Percentiles rank a stretch among this genome's conserved stretches.
phyloP scores from a whole-genome alignment of 2,329 filamentous ascomycete genomes.

The Elsinoe perseae region DNA sequence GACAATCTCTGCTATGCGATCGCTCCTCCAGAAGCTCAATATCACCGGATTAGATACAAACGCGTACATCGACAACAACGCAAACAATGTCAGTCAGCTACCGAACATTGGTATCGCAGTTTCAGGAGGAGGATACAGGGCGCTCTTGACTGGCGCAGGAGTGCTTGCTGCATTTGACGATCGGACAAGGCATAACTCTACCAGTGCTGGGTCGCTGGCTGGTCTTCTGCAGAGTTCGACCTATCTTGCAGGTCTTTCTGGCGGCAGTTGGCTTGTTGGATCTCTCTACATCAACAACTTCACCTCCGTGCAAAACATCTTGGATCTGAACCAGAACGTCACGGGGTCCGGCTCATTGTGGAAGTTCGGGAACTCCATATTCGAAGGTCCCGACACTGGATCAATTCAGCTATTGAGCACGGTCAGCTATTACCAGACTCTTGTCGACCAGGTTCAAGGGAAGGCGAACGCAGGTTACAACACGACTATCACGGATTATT shows the following conservation, averaged over 20 bases:
- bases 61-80: slow-evolving; percentile 57
- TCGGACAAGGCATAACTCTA: slow-evolving; percentile 54
- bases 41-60: slow-evolving; percentile 73
- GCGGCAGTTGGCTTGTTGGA: slow-evolving; percentile 79
- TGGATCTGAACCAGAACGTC: slow-evolving; percentile 33
- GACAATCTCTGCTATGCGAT: slow-evolving; percentile 66
- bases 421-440: slow-evolving; percentile 54
- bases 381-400: slow-evolving; percentile 48
- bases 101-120: slow-evolving; percentile 69
- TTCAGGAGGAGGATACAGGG: slow-evolving; percentile 79
- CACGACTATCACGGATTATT: slow-evolving; percentile 77
- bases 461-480: slow-evolving; percentile 60
- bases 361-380: slow-evolving; percentile 56
- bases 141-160: slow-evolving; percentile 77
- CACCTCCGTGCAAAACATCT: slow-evolving; percentile 54
- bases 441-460: slow-evolving; percentile 49
- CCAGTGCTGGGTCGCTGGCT: slow-evolving; percentile 59
- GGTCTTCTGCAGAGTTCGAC: slow-evolving; percentile 74
- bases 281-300: slow-evolving; percentile 74
- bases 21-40: slow-evolving; percentile 62
- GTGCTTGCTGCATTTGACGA: slow-evolving; percentile 71
- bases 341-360: slow-evolving; percentile 45
- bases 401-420: slow-evolving; percentile 48
- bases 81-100: slow-evolving; percentile 48
- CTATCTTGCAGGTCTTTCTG: slow-evolving; percentile 72